A percentile compares a stretch with the other conserved stretches of the same genome.
phyloP scores from a whole-genome alignment of 257 asterid species.

The Jaltomata sinuosa region DNA sequence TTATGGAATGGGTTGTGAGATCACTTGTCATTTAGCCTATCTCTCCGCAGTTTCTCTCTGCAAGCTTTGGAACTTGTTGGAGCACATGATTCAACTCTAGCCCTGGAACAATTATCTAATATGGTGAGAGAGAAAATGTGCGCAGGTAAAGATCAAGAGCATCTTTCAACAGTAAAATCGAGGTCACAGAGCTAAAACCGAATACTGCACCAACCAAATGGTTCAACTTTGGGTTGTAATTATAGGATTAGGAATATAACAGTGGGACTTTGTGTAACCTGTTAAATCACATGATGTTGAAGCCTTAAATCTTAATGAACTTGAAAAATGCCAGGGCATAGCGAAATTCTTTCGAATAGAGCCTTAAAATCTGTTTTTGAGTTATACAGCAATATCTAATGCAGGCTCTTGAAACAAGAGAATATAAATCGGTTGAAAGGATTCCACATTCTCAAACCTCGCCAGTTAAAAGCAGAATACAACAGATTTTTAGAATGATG shows the following conservation, averaged over 20 bases:
- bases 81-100: constrained; percentile 53
- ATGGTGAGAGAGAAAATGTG: neutral
- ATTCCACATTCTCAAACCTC: neutral
- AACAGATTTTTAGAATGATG: neutral
- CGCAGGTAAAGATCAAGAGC: neutral
- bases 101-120: constrained; percentile 24
- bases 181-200: neutral
- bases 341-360: neutral
- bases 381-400: neutral
- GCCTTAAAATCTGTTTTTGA: neutral
- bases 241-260: neutral
- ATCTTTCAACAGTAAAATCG: neutral
- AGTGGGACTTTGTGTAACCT: neutral
- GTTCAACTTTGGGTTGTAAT: neutral
- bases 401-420: neutral
- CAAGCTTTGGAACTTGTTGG: constrained; percentile 83
- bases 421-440: neutral
- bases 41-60: constrained; percentile 88
- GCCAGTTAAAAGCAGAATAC: neutral
- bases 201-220: neutral
- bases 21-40: constrained; percentile 83
- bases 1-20: constrained; percentile 5
- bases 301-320: neutral
- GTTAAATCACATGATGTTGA: neutral
- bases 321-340: neutral